These are phyloP conservation scores for Alternaria viburni DNA, from an alignment of 2,329 filamentous ascomycete species.

Conservation along the genomic window DNA sequence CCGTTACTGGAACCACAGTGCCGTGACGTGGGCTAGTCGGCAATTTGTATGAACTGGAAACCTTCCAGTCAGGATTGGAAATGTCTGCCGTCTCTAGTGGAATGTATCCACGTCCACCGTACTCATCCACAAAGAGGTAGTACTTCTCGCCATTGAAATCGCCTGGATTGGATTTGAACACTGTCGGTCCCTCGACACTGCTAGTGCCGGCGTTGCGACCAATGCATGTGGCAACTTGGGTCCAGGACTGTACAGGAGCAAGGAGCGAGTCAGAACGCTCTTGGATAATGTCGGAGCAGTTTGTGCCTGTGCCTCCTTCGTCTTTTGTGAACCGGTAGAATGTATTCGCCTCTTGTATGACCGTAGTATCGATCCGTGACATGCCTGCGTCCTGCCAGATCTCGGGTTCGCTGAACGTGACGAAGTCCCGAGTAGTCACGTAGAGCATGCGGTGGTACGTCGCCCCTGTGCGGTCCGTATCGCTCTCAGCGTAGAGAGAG, in stretches of 20 bases:
- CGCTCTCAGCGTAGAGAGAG: constrained; percentile 53
- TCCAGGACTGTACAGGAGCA: constrained; percentile 54
- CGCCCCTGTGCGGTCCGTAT: constrained; percentile 50
- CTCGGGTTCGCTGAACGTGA: constrained; percentile 56
- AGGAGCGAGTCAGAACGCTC: constrained; percentile 55
- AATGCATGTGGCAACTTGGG: constrained; percentile 56
- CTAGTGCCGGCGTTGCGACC: constrained; percentile 57
- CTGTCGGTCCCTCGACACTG: constrained; percentile 60
- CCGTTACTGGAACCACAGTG: constrained; percentile 60
- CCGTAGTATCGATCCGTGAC: constrained; percentile 61
- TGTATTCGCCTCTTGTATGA: constrained; percentile 50
- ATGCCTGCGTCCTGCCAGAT: constrained; percentile 61
- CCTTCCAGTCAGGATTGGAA: constrained; percentile 56
- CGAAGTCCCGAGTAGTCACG: constrained; percentile 58
- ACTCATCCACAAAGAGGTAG: constrained; percentile 64
- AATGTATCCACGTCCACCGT: constrained; percentile 59
- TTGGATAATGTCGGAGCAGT: constrained; percentile 62
- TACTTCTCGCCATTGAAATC: constrained; percentile 61
- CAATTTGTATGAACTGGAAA: constrained; percentile 55
- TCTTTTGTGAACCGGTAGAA: constrained; percentile 65
- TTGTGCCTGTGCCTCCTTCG: constrained; percentile 57
- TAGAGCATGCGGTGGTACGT: constrained; percentile 63
- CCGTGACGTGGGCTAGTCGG: constrained; percentile 61
- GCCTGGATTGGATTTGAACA: constrained; percentile 58
- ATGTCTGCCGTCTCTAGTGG: constrained; percentile 60